phyloP scores from a whole-genome alignment of 768 basidiomycete genomes.

The Arthromyces matolae region DNA sequence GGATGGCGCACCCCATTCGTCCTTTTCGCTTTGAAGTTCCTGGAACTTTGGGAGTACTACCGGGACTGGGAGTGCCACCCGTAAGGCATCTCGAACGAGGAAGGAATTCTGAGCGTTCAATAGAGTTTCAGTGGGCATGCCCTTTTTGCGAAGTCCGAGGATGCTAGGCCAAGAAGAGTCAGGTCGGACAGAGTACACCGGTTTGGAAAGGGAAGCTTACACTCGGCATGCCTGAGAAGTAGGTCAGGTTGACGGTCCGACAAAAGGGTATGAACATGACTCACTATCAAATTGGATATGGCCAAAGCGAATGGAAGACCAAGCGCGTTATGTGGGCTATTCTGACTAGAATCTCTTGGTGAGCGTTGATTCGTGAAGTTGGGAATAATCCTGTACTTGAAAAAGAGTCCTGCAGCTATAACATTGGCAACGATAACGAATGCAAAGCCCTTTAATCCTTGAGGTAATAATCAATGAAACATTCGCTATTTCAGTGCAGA shows the following conservation, averaged over 20 bases:
- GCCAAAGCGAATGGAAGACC: slow-evolving; percentile 35
- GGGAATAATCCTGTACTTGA: slow-evolving; percentile 23
- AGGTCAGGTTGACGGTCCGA: neutral
- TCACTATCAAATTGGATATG: slow-evolving; percentile 34
- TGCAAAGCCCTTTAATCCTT: slow-evolving; percentile 33
- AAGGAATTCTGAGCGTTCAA: slow-evolving; percentile 27
- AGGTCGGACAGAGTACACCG: neutral
- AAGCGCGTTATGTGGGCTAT: slow-evolving; percentile 27
- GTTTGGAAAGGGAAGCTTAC: slow-evolving; percentile 20
- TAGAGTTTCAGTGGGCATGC: slow-evolving; percentile 29
- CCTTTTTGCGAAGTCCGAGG: slow-evolving; percentile 36
- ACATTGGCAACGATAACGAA: slow-evolving; percentile 29
- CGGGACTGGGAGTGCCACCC: slow-evolving; percentile 3
- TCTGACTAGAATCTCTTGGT: slow-evolving; percentile 22
- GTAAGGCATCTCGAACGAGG: slow-evolving; percentile 24
- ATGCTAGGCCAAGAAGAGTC: slow-evolving; percentile 25
- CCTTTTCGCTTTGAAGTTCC: too few relatives aligned
- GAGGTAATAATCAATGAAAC: neutral
- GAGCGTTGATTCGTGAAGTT: neutral
- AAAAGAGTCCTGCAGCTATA: slow-evolving; percentile 27
- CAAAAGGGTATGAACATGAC: slow-evolving; percentile 4
- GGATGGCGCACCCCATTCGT: too few relatives aligned
- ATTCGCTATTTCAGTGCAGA: neutral
- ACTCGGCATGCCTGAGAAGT: slow-evolving; percentile 34
- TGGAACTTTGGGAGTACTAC: slow-evolving; percentile 11